Evolutionary conservation across 1,284 basidiomycete genomes (phyloP), one percentile per base, ranked within the genome.

Genomic region (Anthracocystis setariae): DNA sequence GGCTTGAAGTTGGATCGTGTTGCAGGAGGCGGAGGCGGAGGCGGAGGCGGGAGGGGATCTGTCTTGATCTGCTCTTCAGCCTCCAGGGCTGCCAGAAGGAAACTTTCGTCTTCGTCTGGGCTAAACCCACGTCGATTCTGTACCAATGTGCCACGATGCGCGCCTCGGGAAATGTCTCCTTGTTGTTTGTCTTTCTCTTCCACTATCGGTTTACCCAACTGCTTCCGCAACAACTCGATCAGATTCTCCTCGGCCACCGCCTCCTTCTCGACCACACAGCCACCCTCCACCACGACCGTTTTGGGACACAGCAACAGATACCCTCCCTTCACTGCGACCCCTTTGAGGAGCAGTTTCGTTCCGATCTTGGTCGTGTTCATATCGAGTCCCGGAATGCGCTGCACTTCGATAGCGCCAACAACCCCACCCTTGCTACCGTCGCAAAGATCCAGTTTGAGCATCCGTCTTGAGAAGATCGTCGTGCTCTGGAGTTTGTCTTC

Each of bases 401-500:
- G 49, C 52, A 50, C 12, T 25, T 73, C 70, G 37, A 73, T 55
- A 23, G 57, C 70, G 18, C 12, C 20, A 1, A 98, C 94, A 77
- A 92, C 94, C 25, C 96, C 93, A 0, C 92, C 91, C 0, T 90
- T 92, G 73, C 97, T 94, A 0, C 94, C 92, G 81, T 94, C 94
- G 61, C 90, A 88, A 74, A 98, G 85, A 3, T 91, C 91, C 12
- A 89, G 91, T 20, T 89, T 91, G 35, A 98, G 86, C 43, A 98
- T 87, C 82, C 98, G 98, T 85, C 98, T 97, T 2, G 95, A 97
- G 66, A 97, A 86, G 46, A 98, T 94, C 74, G 93, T 94, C 0
- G 92, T 93, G 13, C 93, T 33, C 8, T 48, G 53, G 1, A 48
- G 23, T 32, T 64, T 67, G 45, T 62, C 61, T n/a, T 73, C 70